phyloP scores from a whole-genome alignment of 1,139 yeast species.

The Scheffersomyces stambukii region DNA sequence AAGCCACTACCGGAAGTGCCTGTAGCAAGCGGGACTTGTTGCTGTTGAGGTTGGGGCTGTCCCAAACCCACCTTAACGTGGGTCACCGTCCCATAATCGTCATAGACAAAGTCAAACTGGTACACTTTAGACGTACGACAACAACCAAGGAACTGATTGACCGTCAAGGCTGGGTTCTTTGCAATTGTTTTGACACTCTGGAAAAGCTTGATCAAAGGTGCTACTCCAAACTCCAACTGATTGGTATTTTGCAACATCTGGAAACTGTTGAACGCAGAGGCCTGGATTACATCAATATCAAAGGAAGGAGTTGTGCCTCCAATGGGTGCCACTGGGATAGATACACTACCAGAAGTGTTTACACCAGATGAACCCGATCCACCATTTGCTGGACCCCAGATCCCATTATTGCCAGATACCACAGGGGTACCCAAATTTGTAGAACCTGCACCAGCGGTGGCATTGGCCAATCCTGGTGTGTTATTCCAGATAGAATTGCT shows the following conservation, averaged over 20 bases:
- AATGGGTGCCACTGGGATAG: slow-evolving; percentile 1
- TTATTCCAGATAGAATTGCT: slow-evolving; percentile 20
- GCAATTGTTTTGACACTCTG: slow-evolving; percentile 28
- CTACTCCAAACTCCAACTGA: slow-evolving; percentile 38
- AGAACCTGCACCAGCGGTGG: slow-evolving; percentile 4
- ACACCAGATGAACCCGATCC: too few relatives aligned
- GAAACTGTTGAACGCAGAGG: slow-evolving; percentile 31
- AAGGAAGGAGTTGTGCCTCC: slow-evolving; percentile 1
- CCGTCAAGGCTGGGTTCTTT: slow-evolving; percentile 24
- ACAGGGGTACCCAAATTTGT: too few relatives aligned
- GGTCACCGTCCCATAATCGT: slow-evolving; percentile 45
- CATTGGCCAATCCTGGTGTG: slow-evolving; percentile 6
- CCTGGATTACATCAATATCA: slow-evolving; percentile 10
- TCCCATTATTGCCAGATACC: too few relatives aligned
- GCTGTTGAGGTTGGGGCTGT: slow-evolving; percentile 3
- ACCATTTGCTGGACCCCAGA: not conserved
- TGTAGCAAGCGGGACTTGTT: not conserved
- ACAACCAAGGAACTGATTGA: slow-evolving; percentile 42
- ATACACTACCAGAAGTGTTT: too few relatives aligned
- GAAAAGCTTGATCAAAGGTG: slow-evolving; percentile 30
- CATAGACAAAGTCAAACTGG: slow-evolving; percentile 44
- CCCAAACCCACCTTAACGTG: slow-evolving; percentile 30
- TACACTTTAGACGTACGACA: slow-evolving; percentile 21
- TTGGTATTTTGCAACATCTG: slow-evolving; percentile 26
- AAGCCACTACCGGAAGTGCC: slow-evolving; percentile 1